Percentiles rank a stretch among this genome's conserved stretches.
Evolutionary conservation across 208 protist species (phyloP).

Genomic region (Crithidia bombi): DNA sequence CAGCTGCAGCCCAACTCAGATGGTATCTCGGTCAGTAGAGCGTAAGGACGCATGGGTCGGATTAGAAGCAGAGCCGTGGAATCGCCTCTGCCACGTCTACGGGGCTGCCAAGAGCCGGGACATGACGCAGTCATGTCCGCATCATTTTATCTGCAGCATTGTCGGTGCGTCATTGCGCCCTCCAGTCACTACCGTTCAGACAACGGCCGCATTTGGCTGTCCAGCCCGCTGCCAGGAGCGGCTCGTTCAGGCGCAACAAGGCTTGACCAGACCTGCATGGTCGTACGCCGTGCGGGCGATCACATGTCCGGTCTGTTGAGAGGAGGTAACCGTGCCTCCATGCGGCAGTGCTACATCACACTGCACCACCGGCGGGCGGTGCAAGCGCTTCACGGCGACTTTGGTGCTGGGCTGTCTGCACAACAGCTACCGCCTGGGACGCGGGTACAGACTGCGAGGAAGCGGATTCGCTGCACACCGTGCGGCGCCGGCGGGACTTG

Average conservation of each 20-base stretch:
- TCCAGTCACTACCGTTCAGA: neutral
- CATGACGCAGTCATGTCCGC: conserved; percentile 3
- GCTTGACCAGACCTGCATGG: neutral
- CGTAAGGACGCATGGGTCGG: conserved; percentile 7
- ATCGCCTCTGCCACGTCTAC: neutral
- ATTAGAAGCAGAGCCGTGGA: neutral
- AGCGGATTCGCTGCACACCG: neutral
- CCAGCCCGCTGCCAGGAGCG: neutral
- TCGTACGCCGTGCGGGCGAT: conserved; percentile 19
- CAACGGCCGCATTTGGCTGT: neutral
- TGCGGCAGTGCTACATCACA: neutral
- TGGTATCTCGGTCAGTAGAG: conserved; percentile 14
- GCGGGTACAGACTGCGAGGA: neutral
- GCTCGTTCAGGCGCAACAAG: neutral
- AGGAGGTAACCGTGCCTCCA: neutral
- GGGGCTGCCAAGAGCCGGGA: neutral
- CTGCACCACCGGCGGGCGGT: conserved; percentile 1
- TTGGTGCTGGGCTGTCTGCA: neutral
- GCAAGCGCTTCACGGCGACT: neutral
- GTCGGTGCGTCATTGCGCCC: neutral
- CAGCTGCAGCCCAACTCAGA: conserved; percentile 18
- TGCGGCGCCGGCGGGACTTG: neutral
- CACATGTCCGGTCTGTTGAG: conserved; percentile 20
- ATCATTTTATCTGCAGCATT: neutral
- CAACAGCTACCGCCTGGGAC: neutral